Evolutionary conservation across 108 stramenopile species (phyloP), one percentile per base, ranked within the genome.

Genomic region (Cyclotella baltica): DNA sequence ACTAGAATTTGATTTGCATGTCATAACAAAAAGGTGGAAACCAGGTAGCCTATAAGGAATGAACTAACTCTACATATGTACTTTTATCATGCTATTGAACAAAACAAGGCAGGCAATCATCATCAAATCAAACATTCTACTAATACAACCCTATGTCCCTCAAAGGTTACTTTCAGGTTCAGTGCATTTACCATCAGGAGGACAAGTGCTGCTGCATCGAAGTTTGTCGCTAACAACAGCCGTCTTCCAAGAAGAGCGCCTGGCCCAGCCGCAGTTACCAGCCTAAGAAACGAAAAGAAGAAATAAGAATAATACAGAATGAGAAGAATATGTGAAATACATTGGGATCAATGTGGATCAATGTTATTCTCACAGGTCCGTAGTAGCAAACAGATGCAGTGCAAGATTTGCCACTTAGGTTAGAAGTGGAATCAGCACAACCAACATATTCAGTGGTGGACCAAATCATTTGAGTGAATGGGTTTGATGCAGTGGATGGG

Each of bases 381-480:
- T 65, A 43, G 15, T 22, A 43, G 37, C 37, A 65, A 27, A 47
- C 40, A 11, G 64, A 22, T 4, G n/a, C 64, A 65, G 64, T 29
- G 25, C 64, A 65, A 27, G 43, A 25, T 43, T 47, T 65, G 22
- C 40, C 64, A 25, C 22, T 15, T 19, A 25, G 23, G 3, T 38
- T 27, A 43, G 43, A 47, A 18, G 22, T 65, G 25, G 64, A 38
- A 65, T 65, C 38, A 29, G 38, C 40, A 23, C 64, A 65, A 8
- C 64, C 64, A 28, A 65, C 64, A 28, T 65, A 65, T 43, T 65
- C 4, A 27, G 43, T 43, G 9, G 22, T 33, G 19, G 31, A 13
- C 61, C 61, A 62, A 36, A 62, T 8, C 35, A 62, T 35, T 62
- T 62, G 61, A 62, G 61, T 62, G 31, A 35, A 36, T 62, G 31